Evolutionary conservation across 768 basidiomycete species (phyloP).

Genomic region (Xerocomellus chrysenteron): DNA sequence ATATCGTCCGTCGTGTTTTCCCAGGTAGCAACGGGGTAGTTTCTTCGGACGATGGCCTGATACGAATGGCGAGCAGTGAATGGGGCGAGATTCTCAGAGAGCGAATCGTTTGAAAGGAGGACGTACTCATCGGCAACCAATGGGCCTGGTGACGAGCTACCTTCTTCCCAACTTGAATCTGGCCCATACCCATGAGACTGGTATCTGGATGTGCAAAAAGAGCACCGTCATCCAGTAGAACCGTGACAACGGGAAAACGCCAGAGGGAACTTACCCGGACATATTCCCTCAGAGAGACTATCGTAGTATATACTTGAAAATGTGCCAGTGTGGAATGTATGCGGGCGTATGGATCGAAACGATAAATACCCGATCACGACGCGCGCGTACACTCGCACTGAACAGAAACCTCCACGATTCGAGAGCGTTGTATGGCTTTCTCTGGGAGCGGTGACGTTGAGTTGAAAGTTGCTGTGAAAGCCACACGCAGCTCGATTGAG

Average conservation of each 20-base stretch:
- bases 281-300: background rate
- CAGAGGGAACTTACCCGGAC: background rate
- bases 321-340: background rate
- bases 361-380: background rate
- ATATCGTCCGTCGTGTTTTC: too few species aligned
- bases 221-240: background rate
- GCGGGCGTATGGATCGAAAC: background rate
- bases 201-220: too few species aligned
- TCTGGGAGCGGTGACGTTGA: background rate
- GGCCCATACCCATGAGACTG: too few species aligned
- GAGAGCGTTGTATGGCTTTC: background rate
- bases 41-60: too few species aligned
- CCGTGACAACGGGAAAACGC: background rate
- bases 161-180: too few species aligned
- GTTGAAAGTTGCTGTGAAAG: background rate
- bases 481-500: background rate
- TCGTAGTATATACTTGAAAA: background rate
- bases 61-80: too few species aligned
- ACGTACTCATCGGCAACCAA: background rate
- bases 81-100: too few species aligned
- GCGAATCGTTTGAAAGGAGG: background rate
- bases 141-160: background rate
- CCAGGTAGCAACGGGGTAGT: too few species aligned
- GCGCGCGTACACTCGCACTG: background rate
- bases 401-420: conserved; percentile 1